Conservation (phyloP, 345 rosid species). For the Odontarrhena argentea region DNA sequence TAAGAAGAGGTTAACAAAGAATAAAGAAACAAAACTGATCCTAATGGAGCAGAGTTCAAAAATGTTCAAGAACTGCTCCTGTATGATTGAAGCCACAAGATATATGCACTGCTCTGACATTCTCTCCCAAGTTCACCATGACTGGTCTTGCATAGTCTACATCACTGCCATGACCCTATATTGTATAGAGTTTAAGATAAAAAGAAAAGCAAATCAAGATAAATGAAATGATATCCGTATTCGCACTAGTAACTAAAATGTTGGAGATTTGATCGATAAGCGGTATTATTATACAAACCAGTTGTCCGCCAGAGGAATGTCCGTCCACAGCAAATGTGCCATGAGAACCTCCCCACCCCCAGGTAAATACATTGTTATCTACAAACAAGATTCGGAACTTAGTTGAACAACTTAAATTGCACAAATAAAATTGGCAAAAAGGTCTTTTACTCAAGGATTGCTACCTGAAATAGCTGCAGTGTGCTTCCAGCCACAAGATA, state of each 20-base stretch:
- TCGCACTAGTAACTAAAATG: too few species aligned
- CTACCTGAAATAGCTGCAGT: conserved; percentile 91
- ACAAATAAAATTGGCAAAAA: not conserved
- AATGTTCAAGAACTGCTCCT: conserved; percentile 65
- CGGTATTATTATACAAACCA: conserved; percentile 59
- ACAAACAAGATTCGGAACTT: conserved; percentile 27
- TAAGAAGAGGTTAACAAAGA: not conserved
- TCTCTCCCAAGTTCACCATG: conserved; percentile 52
- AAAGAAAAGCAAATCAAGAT: too few species aligned
- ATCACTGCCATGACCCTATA: conserved; percentile 90
- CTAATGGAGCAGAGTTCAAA: conserved; percentile 27
- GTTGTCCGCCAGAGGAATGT: conserved; percentile 89
- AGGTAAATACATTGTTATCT: conserved; percentile 79
- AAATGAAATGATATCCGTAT: too few species aligned
- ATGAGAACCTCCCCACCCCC: conserved; percentile 99
- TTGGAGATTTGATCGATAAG: conserved; percentile 12
- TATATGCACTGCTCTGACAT: conserved; percentile 64
- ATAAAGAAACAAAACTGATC: not conserved
- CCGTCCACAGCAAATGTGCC: conserved; percentile 95
- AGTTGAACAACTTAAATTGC: conserved; percentile 6
- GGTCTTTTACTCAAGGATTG: conserved; percentile 15
- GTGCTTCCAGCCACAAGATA: conserved; percentile 99
- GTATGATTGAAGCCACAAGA: conserved; percentile 97
- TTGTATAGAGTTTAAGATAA: not conserved
- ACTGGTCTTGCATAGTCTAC: conserved; percentile 70